Conservation (phyloP, 306 rosid species). For the Vachellia collinsii region DNA sequence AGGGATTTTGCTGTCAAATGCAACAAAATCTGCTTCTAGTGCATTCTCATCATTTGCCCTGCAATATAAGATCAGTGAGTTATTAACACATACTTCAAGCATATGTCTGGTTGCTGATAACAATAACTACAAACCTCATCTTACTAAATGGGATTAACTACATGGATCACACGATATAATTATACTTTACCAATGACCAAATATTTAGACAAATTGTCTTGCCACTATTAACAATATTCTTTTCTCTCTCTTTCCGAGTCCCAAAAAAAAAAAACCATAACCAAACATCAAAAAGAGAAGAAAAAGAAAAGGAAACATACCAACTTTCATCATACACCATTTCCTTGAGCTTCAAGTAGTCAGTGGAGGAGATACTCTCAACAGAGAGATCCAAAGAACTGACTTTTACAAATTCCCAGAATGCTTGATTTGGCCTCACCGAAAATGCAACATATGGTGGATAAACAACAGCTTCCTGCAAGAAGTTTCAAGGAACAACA, state of each 20-base stretch:
- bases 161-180: too few species aligned
- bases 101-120: background rate
- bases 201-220: background rate
- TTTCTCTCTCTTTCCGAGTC: background rate
- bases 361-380: constrained; percentile 58
- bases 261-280: background rate
- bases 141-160: too few species aligned
- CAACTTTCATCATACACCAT: constrained; percentile 61
- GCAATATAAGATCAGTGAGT: constrained; percentile 22
- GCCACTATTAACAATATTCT: too few species aligned
- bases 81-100: constrained; percentile 1
- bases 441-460: constrained; percentile 80
- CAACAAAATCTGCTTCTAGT: constrained; percentile 72
- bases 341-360: constrained; percentile 69
- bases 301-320: constrained; percentile 30
- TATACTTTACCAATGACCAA: too few species aligned
- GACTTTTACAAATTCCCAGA: constrained; percentile 76
- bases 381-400: constrained; percentile 61
- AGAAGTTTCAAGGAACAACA: constrained; percentile 25
- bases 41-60: constrained; percentile 76
- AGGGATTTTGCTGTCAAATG: constrained; percentile 61
- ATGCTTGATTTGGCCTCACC: constrained; percentile 73
- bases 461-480: constrained; percentile 72
- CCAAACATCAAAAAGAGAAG: background rate
- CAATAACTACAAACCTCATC: too few species aligned